Base-by-base conservation (phyloP, 2,329 filamentous ascomycete genomes). In the Rhytidhysteron rufulum region DNA sequence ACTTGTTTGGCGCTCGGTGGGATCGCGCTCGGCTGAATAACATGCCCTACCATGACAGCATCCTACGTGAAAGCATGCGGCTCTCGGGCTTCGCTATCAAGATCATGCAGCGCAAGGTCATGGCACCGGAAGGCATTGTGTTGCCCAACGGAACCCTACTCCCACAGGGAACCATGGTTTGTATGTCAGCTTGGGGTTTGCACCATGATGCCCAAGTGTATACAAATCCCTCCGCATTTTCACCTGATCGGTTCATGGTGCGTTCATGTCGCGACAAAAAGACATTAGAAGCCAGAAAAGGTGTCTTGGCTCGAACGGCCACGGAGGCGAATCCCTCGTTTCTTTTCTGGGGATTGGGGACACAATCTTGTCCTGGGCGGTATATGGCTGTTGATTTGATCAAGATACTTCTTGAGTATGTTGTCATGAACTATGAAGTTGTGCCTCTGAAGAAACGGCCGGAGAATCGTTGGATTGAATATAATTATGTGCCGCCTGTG, bases 391-490 rank as follows among this genome's bases (percentile, higher is more conserved):
- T 32, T 32, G 31, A 32, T 32, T 15, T 32, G 7, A 32, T 32
- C 16, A 32, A 32, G 31, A 32, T 32, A 32, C 16, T 32, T 8
- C 8, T 32, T 8, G 31, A 32, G 31, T 32, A 32, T 32, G 15
- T 32, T 18, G 31, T 32, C 16, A 16, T 32, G 31, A 32, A 32
- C 15, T 32, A 32, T 18, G 31, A 32, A 9, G 31, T 32, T 32
- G 31, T 32, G 31, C 31, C 31, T 8, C 15, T 32, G 31, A 32
- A 32, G 31, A 9, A 32, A 15, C 8, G 31, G 15, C 31, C 31
- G 31, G 31, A 20, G 17, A 36, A 36, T 22, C 9, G 11, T 10
- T 36, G 33, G 33, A 36, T 36, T 20, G 33, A 24, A 36, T 36
- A 36, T 36, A 36, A 36, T 36, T 19, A 20, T 19, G 17, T 36